Base-by-base conservation (phyloP, 371 early-diverging fungal species). In the Coemansia sp. region DNA sequence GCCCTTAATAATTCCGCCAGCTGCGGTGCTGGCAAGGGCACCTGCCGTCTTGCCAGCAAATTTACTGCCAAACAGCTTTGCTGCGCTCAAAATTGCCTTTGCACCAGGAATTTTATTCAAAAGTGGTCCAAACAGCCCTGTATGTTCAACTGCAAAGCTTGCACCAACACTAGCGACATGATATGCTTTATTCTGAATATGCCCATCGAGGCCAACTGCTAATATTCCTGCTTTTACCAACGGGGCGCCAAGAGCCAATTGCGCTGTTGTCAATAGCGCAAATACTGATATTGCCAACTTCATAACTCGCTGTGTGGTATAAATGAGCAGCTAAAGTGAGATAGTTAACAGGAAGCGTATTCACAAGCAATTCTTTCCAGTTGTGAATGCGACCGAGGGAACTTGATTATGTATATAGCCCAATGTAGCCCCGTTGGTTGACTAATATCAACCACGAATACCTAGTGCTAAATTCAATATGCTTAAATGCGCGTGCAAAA, bases 21-120 rank as follows among this genome's bases (percentile, higher is more conserved):
- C 48, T 21, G 72, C 66, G 23, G 48, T 65, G 60, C 78, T 62
- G 2, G 69, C 69, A 3, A 77, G 57, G 2, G 59, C 59, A n/a
- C 78, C 78, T 0, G 59, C 78, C 25, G 74, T 65, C 11, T 47
- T 25, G 12, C 78, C 78, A 2, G 78, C 78, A 68, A 77, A 65
- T 51, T 39, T 65, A 28, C 78, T 73, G 1, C 78, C 78, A 0
- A 77, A 58, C 18, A 77, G 4, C 7, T 50, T 39, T 0, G 78
- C 73, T 20, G 78, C 78, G 20, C 62, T 63, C 33, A 73, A 33
- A 9, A 68, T 61, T 12, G 65, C 54, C n/a, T 65, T 65, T 8
- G 66, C 58, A 7, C 74, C 78, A 3, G 78, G 78, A 16, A 77
- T 5, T 1, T 50, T 56, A 28, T 54, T 77, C 7, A 77, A 30